A percentile compares a stretch with the other conserved stretches of the same genome.
These are phyloP conservation scores for Aspergillus steynii DNA, from an alignment of 495 filamentous ascomycete species.

Conservation along the genomic window DNA sequence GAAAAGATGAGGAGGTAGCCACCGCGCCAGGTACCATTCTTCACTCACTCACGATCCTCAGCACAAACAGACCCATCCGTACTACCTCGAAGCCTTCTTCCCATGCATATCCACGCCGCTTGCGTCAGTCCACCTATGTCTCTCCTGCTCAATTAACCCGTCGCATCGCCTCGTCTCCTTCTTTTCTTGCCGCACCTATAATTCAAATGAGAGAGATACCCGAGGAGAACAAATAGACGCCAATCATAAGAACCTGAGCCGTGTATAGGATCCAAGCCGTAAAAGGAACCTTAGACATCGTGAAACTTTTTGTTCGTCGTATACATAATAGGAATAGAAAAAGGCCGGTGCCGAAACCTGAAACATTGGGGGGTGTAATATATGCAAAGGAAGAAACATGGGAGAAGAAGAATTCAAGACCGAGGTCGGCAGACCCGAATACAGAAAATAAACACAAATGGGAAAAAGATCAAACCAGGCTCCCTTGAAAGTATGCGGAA, in stretches of 20 bases:
- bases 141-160: constrained; percentile 26
- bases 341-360: constrained; percentile 25
- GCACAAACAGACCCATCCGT: constrained; percentile 26
- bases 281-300: constrained; percentile 34
- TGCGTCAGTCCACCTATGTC: constrained; percentile 26
- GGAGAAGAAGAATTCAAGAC: constrained; percentile 26
- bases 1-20: constrained; percentile 26
- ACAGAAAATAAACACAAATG: constrained; percentile 25
- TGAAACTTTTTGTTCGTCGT: constrained; percentile 47
- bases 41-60: constrained; percentile 24
- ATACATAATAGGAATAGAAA: constrained; percentile 41
- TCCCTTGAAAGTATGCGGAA: constrained; percentile 24
- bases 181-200: constrained; percentile 29
- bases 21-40: constrained; percentile 23
- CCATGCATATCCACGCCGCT: constrained; percentile 25
- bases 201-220: constrained; percentile 32
- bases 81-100: constrained; percentile 26
- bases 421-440: constrained; percentile 34
- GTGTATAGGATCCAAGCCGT: constrained; percentile 32
- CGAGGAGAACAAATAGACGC: constrained; percentile 45
- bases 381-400: constrained; percentile 45
- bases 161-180: constrained; percentile 29
- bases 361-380: constrained; percentile 35
- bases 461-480: constrained; percentile 23
- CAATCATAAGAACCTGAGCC: constrained; percentile 45